Evolutionary conservation across 352 stramenopile genomes (phyloP), one percentile per base, ranked within the genome.

Genomic region (Globisporangium echinulatum): DNA sequence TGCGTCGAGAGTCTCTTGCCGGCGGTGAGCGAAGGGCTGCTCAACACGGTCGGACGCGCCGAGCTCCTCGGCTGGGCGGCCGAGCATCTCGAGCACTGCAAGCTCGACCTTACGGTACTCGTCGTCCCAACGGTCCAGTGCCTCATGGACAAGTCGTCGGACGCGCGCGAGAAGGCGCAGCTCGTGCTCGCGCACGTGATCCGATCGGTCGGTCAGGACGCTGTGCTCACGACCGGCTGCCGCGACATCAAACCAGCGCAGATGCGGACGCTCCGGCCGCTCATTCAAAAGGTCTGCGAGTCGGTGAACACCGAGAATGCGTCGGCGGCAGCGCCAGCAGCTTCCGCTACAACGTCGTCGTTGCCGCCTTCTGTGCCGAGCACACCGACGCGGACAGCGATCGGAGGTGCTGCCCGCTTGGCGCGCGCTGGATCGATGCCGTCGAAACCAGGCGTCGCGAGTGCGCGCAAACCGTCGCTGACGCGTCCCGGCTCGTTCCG

Each of bases 201-300:
- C 65, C 89, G 87, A 55, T 92, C 79, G 6, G 79, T 93, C 4
- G 86, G 86, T 0, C 87, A 90, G 52, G 80, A 93, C 44, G 67
- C 70, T 7, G 78, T 93, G 5, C 49, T 92, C 37, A 87, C 76
- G 5, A 74, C 66, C 9, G 85, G 83, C 7, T 96, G 86, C 43
- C 68, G 86, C 13, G 82, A 94, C 55, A 85, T 96, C 51, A 90
- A 94, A 50, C 86, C 86, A 37, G 86, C 86, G 4, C 82, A 90
- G 36, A 96, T 96, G 86, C 75, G 86, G 42, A 84, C 82, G 44
- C 62, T 96, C 5, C 86, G 88, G n/a, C 86, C 86, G n/a, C 69
- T 94, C 36, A 79, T 96, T 9, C 72, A 91, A 46, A 93, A 93
- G 57, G 83, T 88, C 5, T 77, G 59, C 44, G 75, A 86, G 33